A percentile compares a stretch with the other conserved stretches of the same genome.
These are phyloP conservation scores for Dioscorea dumetorum DNA, from an alignment of 106 monocot species.

Conservation along the genomic window DNA sequence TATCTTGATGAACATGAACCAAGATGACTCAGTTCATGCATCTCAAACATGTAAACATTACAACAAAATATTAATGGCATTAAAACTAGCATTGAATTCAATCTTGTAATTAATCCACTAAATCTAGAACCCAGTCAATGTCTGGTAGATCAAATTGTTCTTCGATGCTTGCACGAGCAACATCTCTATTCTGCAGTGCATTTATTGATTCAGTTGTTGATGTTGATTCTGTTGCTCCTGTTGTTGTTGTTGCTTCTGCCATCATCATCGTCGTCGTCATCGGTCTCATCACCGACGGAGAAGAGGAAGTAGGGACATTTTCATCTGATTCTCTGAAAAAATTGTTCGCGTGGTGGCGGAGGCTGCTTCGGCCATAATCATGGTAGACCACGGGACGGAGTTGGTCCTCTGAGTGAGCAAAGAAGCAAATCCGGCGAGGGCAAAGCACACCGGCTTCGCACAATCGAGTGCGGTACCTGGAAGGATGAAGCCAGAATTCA, in stretches of 20 bases:
- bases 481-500: conserved; percentile 68
- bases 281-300: neutral
- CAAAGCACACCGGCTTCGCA: conserved; percentile 39
- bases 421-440: conserved; percentile 49
- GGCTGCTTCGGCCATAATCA: neutral
- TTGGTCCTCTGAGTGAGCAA: conserved; percentile 43
- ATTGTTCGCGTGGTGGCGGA: neutral
- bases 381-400: conserved; percentile 8
- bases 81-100: too few species aligned
- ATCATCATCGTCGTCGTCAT: too few species aligned
- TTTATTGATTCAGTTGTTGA: neutral
- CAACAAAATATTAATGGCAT: too few species aligned
- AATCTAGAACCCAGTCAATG: conserved; percentile 2
- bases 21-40: too few species aligned
- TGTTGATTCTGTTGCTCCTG: too few species aligned
- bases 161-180: neutral
- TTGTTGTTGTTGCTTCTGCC: too few species aligned
- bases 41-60: neutral
- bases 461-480: conserved; percentile 39
- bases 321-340: too few species aligned
- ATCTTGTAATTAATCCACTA: neutral
- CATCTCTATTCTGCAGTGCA: neutral
- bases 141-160: conserved; percentile 1
- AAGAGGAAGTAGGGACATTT: neutral
- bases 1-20: too few species aligned